Percentiles rank a stretch among this genome's conserved stretches.
phyloP scores from a whole-genome alignment of 805 yeast genomes.

The Cyberlindnera meyerae region DNA sequence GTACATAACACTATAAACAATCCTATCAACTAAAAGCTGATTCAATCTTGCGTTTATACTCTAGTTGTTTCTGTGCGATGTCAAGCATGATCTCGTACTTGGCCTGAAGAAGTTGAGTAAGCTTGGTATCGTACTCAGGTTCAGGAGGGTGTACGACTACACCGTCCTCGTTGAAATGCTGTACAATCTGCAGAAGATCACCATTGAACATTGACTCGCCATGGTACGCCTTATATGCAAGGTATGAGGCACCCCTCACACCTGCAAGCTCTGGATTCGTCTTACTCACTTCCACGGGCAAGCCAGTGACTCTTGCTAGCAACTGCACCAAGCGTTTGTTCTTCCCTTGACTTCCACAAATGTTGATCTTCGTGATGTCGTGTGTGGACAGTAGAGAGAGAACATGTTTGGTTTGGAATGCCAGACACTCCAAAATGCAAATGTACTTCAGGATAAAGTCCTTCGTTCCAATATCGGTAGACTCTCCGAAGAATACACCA shows the following conservation, averaged over 20 bases:
- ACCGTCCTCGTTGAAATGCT: slow-evolving; percentile 7
- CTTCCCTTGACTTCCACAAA: slow-evolving; percentile 52
- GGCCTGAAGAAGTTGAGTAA: slow-evolving; percentile 20
- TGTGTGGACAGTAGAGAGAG: slow-evolving; percentile 27
- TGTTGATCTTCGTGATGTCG: slow-evolving; percentile 31
- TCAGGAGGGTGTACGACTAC: background rate
- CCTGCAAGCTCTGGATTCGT: slow-evolving; percentile 24
- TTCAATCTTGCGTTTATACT: slow-evolving; percentile 27
- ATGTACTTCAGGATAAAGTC: slow-evolving; percentile 40
- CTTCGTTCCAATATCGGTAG: slow-evolving; percentile 29
- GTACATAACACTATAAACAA: background rate
- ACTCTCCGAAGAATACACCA: slow-evolving; percentile 46
- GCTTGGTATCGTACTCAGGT: slow-evolving; percentile 3
- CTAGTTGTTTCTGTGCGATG: slow-evolving; percentile 32
- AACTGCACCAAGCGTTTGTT: slow-evolving; percentile 37
- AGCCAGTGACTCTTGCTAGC: slow-evolving; percentile 24
- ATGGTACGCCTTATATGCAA: slow-evolving; percentile 13
- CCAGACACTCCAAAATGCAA: slow-evolving; percentile 44
- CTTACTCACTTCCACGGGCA: slow-evolving; percentile 19
- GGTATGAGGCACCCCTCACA: slow-evolving; percentile 26
- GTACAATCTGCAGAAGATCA: slow-evolving; percentile 12
- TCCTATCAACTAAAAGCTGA: background rate
- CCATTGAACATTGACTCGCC: background rate
- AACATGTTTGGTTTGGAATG: slow-evolving; percentile 44
- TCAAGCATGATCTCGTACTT: slow-evolving; percentile 28